These are phyloP conservation scores for Leucogyrophana mollusca DNA, from an alignment of 768 basidiomycete species.

Conservation along the genomic window DNA sequence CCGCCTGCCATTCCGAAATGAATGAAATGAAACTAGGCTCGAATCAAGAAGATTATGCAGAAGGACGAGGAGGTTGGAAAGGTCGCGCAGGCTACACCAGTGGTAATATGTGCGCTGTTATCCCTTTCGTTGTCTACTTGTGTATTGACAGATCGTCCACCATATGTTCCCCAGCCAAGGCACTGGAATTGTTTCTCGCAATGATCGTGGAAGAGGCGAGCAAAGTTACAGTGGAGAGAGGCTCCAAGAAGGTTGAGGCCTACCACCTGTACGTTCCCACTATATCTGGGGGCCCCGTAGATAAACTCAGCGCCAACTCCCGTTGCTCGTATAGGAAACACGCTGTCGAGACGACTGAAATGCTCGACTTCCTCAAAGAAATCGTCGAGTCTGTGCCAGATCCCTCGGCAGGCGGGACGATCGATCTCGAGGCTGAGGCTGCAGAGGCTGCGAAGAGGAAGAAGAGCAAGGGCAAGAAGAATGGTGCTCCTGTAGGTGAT, in stretches of 20 bases:
- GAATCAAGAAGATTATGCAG: slow-evolving; percentile 99
- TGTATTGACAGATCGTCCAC: not conserved
- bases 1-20: not conserved
- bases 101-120: slow-evolving; percentile 84
- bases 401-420: slow-evolving; percentile 80
- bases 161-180: slow-evolving; percentile 65
- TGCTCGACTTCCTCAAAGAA: slow-evolving; percentile 93
- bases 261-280: slow-evolving; percentile 80
- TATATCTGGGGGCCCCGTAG: no score
- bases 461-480: slow-evolving; percentile 54
- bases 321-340: slow-evolving; percentile 67
- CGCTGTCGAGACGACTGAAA: slow-evolving; percentile 82
- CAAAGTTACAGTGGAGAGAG: slow-evolving; percentile 75
- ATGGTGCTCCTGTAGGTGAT: slow-evolving; percentile 36
- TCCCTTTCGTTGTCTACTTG: not conserved
- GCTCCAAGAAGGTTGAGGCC: slow-evolving; percentile 85
- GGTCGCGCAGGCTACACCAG: slow-evolving; percentile 92
- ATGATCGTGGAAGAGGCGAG: slow-evolving; percentile 80
- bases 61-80: slow-evolving; percentile 99
- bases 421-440: slow-evolving; percentile 65
- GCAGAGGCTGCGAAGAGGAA: slow-evolving; percentile 57
- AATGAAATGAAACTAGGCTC: slow-evolving; percentile 53
- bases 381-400: slow-evolving; percentile 85
- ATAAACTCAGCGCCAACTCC: no score
- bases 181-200: slow-evolving; percentile 87